These are phyloP conservation scores for Viridothelium virens DNA, from an alignment of 495 filamentous ascomycete genomes.

Conservation along the genomic window DNA sequence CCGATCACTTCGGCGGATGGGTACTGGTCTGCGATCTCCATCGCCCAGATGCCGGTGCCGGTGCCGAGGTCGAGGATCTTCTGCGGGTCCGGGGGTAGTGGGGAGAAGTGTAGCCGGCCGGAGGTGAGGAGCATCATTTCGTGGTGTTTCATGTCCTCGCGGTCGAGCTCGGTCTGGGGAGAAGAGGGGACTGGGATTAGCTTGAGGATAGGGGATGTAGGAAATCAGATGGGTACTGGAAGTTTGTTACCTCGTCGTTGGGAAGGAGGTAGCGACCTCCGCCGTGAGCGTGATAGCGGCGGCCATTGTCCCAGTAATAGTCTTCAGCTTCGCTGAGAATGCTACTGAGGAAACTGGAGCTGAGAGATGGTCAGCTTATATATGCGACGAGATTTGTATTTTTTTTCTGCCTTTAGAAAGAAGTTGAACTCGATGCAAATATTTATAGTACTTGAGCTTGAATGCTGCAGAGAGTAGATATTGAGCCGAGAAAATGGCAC, in stretches of 20 bases:
- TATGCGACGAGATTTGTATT: background rate
- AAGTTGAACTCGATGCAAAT: background rate
- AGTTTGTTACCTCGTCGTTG: conserved; percentile 8
- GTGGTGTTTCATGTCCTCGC: conserved; percentile 22
- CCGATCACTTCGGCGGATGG: conserved; percentile 22
- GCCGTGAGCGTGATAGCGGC: conserved; percentile 12
- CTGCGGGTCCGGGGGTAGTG: conserved; percentile 44
- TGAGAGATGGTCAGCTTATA: background rate
- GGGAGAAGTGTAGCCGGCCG: conserved; percentile 50
- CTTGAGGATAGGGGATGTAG: background rate
- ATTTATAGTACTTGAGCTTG: no score
- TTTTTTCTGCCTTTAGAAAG: background rate
- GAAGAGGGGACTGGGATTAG: background rate
- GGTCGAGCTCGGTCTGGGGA: conserved; percentile 16
- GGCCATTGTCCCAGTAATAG: conserved; percentile 14
- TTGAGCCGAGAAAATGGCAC: background rate
- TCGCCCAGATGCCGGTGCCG: conserved; percentile 67
- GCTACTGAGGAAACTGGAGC: conserved; percentile 8
- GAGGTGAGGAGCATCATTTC: conserved; percentile 14
- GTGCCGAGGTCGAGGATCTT: conserved; percentile 52
- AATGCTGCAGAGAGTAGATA: no score
- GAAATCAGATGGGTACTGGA: background rate
- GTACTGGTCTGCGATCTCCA: conserved; percentile 35
- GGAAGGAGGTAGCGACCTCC: conserved; percentile 11
- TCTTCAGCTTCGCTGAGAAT: conserved; percentile 11